phyloP scores from a whole-genome alignment of 176 grass and related monocot genomes.

The Triticum turgidum region DNA sequence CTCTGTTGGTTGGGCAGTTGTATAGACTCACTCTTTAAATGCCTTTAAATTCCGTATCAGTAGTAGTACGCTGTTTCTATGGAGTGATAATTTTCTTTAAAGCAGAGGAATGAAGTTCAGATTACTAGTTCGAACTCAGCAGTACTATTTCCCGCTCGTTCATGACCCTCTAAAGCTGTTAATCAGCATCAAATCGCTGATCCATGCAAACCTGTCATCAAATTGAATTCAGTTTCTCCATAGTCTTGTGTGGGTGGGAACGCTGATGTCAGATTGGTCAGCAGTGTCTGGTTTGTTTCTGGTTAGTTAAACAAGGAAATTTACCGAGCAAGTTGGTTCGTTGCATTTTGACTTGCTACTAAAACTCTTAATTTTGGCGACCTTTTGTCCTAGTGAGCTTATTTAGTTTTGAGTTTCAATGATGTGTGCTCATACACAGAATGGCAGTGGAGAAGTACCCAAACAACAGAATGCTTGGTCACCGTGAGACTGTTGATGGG shows the following conservation, averaged over 20 bases:
- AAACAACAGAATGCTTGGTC: slow-evolving; percentile 76
- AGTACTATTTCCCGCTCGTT: not conserved
- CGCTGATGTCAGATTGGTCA: slow-evolving; percentile 31
- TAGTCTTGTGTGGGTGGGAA: not conserved
- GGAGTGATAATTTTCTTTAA: not conserved
- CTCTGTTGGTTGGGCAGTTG: not conserved
- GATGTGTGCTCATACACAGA: slow-evolving; percentile 25
- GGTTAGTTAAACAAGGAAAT: slow-evolving; percentile 2
- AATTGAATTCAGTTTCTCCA: not conserved
- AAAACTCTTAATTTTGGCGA: slow-evolving; percentile 5
- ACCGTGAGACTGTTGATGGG: slow-evolving; percentile 57
- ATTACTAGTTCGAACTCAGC: not conserved
- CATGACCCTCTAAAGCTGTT: slow-evolving; percentile 2
- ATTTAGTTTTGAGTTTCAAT: slow-evolving; percentile 7
- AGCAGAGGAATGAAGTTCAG: not conserved
- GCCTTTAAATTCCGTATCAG: not conserved
- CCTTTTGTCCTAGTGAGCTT: slow-evolving; percentile 9
- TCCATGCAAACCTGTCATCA: slow-evolving; percentile 5
- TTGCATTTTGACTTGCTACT: not conserved
- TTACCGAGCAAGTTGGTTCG: not conserved
- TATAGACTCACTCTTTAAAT: not conserved
- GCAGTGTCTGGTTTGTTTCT: not conserved
- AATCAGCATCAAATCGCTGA: not conserved
- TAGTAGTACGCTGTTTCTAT: not conserved
- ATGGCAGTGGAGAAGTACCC: slow-evolving; percentile 69